Percentiles rank a stretch among this genome's conserved stretches.
These are phyloP conservation scores for Termitomyces titanicus DNA, from an alignment of 768 basidiomycete genomes.

Conservation along the genomic window DNA sequence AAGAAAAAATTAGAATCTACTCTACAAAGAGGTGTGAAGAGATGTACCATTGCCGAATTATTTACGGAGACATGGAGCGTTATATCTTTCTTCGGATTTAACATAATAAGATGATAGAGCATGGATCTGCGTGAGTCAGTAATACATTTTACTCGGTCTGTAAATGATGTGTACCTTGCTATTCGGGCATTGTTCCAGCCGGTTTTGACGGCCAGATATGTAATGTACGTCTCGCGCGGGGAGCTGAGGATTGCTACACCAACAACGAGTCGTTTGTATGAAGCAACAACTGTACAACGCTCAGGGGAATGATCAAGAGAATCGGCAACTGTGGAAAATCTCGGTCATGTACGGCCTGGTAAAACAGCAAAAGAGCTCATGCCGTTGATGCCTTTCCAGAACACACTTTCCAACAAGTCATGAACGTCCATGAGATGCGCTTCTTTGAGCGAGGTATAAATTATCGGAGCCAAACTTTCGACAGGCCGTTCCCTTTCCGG, in stretches of 20 bases:
- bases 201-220: conserved; percentile 71
- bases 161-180: conserved; percentile 49
- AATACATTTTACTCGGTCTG: conserved; percentile 6
- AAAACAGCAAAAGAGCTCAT: conserved; percentile 12
- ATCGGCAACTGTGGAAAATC: conserved; percentile 51
- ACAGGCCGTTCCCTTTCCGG: conserved; percentile 46
- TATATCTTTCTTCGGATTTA: conserved; percentile 74
- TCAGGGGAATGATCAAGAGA: conserved; percentile 67
- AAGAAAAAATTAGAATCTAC: conserved; percentile 1
- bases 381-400: conserved; percentile 82
- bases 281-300: conserved; percentile 71
- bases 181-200: conserved; percentile 83
- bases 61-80: conserved; percentile 81
- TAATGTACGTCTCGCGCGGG: conserved; percentile 79
- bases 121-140: conserved; percentile 47
- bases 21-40: not conserved
- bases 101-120: conserved; percentile 70
- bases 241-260: conserved; percentile 75
- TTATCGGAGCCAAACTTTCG: conserved; percentile 50
- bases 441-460: conserved; percentile 55
- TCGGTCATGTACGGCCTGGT: not conserved
- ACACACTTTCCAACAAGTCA: conserved; percentile 60
- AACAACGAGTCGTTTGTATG: conserved; percentile 67
- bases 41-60: conserved; percentile 71
- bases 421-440: conserved; percentile 69